These are phyloP conservation scores for Solanum sejunctum DNA, from an alignment of 257 asterid genomes.

Conservation along the genomic window DNA sequence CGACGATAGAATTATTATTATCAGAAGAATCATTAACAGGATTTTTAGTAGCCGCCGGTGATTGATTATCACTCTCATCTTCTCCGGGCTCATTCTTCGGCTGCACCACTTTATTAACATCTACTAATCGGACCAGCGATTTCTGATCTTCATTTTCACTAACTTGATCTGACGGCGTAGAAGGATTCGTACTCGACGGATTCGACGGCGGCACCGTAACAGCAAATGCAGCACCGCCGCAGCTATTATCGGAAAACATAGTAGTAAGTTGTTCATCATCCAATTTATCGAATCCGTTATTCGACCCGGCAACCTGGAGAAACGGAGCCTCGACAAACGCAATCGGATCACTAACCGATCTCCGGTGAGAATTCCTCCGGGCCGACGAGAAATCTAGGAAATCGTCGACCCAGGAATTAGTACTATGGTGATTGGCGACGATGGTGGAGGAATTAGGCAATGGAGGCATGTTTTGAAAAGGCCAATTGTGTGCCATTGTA, in stretches of 20 bases:
- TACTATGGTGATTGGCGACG: background rate
- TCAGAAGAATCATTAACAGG: slow-evolving; percentile 14
- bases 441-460: slow-evolving; percentile 14
- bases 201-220: slow-evolving; percentile 24
- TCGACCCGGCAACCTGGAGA: slow-evolving; percentile 4
- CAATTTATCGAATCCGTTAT: slow-evolving; percentile 39
- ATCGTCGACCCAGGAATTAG: slow-evolving; percentile 58
- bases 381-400: slow-evolving; percentile 77
- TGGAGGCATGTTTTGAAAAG: slow-evolving; percentile 41
- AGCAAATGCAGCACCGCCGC: slow-evolving; percentile 12
- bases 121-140: background rate
- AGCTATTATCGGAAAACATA: slow-evolving; percentile 63
- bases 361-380: slow-evolving; percentile 53
- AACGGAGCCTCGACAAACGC: slow-evolving; percentile 47
- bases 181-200: slow-evolving; percentile 38
- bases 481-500: slow-evolving; percentile 61
- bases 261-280: slow-evolving; percentile 69
- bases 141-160: slow-evolving; percentile 29
- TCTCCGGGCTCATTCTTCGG: slow-evolving; percentile 63
- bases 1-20: slow-evolving; percentile 21
- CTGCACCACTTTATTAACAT: slow-evolving; percentile 12
- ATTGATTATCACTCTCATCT: slow-evolving; percentile 18
- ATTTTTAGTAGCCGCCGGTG: background rate
- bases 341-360: slow-evolving; percentile 71
- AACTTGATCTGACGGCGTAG: slow-evolving; percentile 74